phyloP scores from a whole-genome alignment of 129 eudicot species.

The sunflower (Helianthus annuus) region DNA sequence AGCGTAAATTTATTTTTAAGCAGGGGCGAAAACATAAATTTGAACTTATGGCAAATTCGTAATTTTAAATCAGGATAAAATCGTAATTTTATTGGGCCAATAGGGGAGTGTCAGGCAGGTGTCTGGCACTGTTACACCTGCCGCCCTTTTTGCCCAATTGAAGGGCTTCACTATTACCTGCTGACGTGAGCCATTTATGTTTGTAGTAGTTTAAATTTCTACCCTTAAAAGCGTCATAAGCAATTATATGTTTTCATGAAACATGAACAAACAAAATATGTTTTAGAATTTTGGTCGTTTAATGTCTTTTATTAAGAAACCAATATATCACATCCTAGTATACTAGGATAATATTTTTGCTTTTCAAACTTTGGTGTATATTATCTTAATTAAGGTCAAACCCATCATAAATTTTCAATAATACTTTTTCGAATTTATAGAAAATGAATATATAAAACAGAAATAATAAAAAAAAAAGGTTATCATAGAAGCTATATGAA shows the following conservation, averaged over 20 bases:
- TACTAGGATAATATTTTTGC: not conserved
- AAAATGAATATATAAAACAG: not conserved
- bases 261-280: not conserved
- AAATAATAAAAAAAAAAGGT: not conserved
- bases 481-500: conserved; percentile 12
- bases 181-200: too few species aligned
- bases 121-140: too few species aligned
- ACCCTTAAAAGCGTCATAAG: not conserved
- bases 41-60: too few species aligned
- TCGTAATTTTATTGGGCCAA: too few species aligned
- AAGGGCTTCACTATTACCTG: too few species aligned
- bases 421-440: not conserved
- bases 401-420: not conserved
- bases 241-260: not conserved
- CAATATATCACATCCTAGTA: not conserved
- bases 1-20: too few species aligned
- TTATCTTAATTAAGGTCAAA: conserved; percentile 1
- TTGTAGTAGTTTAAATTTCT: too few species aligned
- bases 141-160: too few species aligned
- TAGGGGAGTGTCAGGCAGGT: too few species aligned
- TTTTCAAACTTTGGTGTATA: not conserved
- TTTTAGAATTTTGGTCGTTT: not conserved
- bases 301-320: not conserved
- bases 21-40: too few species aligned
- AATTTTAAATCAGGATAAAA: too few species aligned